Evolutionary conservation across 73 alveolate genomes (phyloP).

Genomic region (Paramecium octaurelia): DNA sequence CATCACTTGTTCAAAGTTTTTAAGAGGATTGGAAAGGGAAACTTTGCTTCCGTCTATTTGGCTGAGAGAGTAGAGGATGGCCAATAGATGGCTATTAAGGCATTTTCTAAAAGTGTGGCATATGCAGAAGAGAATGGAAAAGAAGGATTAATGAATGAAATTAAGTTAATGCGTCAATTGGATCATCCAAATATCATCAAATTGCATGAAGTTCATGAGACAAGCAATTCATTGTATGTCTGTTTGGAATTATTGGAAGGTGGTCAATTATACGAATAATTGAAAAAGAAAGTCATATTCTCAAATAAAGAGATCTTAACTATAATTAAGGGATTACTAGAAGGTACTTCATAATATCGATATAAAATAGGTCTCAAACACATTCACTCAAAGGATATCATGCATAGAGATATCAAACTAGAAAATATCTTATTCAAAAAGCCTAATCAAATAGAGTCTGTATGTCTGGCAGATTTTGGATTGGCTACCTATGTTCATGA

Average conservation of each 20-base stretch:
- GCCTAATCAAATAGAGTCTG: constrained; percentile 42
- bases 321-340: constrained; percentile 49
- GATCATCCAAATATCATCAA: constrained; percentile 89
- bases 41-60: constrained; percentile 57
- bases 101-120: constrained; percentile 57
- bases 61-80: constrained; percentile 65
- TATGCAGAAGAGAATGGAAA: constrained; percentile 62
- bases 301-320: constrained; percentile 4
- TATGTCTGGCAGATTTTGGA: constrained; percentile 53
- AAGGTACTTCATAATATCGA: not conserved
- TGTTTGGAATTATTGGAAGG: constrained; percentile 76
- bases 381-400: constrained; percentile 44
- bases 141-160: constrained; percentile 86
- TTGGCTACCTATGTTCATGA: constrained; percentile 57
- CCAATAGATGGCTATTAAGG: constrained; percentile 52
- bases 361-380: constrained; percentile 24
- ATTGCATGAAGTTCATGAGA: constrained; percentile 76
- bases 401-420: constrained; percentile 63
- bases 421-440: constrained; percentile 58
- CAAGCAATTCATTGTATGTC: constrained; percentile 69
- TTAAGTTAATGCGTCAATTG: constrained; percentile 80
- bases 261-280: constrained; percentile 77
- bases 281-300: constrained; percentile 58
- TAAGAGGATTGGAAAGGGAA: constrained; percentile 63
- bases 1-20: constrained; percentile 55